Conservation (phyloP, 2,329 filamentous ascomycete species). For the Nemania abortiva region DNA sequence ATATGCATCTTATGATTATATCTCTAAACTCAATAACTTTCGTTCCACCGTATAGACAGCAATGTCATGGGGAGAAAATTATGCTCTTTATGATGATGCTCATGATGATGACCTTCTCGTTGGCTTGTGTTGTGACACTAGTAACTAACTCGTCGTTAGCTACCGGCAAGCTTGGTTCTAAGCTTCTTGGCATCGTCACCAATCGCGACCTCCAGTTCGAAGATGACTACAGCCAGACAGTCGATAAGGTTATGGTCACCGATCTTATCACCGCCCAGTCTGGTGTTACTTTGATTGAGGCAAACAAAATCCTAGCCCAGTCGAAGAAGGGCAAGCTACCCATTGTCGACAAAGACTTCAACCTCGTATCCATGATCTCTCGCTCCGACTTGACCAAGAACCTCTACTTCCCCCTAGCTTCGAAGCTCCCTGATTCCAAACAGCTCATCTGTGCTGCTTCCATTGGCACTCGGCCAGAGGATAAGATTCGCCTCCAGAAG, state of each 20-base stretch:
- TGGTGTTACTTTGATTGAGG: conserved; percentile 86
- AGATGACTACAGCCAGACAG: conserved; percentile 75
- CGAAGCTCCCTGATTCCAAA: conserved; percentile 96
- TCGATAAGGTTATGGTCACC: conserved; percentile 94
- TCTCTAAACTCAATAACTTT: conserved; percentile 92
- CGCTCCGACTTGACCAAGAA: conserved; percentile 99
- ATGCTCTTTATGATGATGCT: conserved; percentile 61
- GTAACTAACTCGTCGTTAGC: conserved; percentile 70
- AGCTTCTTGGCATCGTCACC: conserved; percentile 96
- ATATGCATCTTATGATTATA: conserved; percentile 77
- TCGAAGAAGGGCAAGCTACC: conserved; percentile 99
- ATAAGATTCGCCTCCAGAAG: conserved; percentile 86
- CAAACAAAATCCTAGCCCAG: conserved; percentile 91
- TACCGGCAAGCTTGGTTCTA: conserved; percentile 90
- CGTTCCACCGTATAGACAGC: conserved; percentile 98
- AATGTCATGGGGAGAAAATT: conserved; percentile 84
- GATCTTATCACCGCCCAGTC: conserved; percentile 89
- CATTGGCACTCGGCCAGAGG: conserved; percentile 93
- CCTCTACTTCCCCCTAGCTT: conserved; percentile 94
- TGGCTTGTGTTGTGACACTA: conserved; percentile 21
- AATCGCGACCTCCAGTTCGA: conserved; percentile 99
- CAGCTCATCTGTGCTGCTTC: conserved; percentile 96
- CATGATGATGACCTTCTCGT: conserved; percentile 3
- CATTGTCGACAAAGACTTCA: conserved; percentile 85
- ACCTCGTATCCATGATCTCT: conserved; percentile 91